phyloP scores from a whole-genome alignment of 768 basidiomycete species.

The Phanerochaete sordida region DNA sequence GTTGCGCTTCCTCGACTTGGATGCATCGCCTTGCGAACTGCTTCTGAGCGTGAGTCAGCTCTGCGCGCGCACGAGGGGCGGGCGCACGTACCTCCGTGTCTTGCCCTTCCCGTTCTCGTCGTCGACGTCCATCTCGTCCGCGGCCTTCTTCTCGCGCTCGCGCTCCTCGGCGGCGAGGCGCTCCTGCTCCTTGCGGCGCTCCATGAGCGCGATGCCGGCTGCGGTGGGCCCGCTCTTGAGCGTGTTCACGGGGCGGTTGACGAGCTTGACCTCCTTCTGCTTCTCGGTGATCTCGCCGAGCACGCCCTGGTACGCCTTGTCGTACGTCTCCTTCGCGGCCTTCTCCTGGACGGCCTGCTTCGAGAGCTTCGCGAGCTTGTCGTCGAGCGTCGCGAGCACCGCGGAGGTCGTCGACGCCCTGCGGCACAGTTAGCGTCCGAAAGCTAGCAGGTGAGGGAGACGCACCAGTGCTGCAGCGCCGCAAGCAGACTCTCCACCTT shows the following conservation, averaged over 20 bases:
- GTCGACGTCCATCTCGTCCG: constrained; percentile 16
- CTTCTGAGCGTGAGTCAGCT: constrained; percentile 23
- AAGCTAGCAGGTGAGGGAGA: not conserved
- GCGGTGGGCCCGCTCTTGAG: constrained; percentile 18
- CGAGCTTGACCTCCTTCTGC: constrained; percentile 42
- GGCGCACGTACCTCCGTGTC: constrained; percentile 53
- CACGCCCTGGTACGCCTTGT: constrained; percentile 45
- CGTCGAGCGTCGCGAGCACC: constrained; percentile 70
- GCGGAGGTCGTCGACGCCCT: constrained; percentile 71
- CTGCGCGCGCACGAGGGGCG: too few species aligned
- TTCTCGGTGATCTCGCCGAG: constrained; percentile 64
- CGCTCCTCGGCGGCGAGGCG: constrained; percentile 10
- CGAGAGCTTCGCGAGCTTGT: constrained; percentile 58
- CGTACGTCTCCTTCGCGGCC: constrained; percentile 48
- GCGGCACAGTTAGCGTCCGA: not conserved
- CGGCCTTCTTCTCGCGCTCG: constrained; percentile 13
- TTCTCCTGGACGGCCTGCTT: constrained; percentile 39
- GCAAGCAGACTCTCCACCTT: constrained; percentile 57
- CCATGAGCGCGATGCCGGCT: constrained; percentile 18
- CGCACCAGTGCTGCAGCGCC: constrained; percentile 67
- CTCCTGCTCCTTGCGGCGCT: constrained; percentile 8
- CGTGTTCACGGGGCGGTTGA: constrained; percentile 12
- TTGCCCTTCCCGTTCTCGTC: constrained; percentile 43
- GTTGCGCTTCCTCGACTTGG: constrained; percentile 58
- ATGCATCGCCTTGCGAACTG: constrained; percentile 32